Base-by-base conservation (phyloP, 2,329 filamentous ascomycete genomes). In the Sphaerulina musiva region DNA sequence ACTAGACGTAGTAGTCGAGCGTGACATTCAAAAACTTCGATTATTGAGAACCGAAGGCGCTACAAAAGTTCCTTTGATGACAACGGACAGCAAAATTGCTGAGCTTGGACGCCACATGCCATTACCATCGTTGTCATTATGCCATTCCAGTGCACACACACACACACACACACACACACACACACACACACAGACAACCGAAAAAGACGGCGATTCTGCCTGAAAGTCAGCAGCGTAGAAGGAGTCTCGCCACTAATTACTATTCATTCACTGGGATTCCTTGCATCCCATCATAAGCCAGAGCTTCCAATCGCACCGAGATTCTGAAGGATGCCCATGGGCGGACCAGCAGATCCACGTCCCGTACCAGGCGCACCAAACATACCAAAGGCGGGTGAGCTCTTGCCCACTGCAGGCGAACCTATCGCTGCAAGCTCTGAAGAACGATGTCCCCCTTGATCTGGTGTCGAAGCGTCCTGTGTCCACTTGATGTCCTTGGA, bases 391-490 rank as follows among this genome's bases (percentile, higher is more conserved):
- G 64, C 67, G 26, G 73, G 69, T 5, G 73, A 65, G 38, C 71
- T 73, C 61, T 74, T 73, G 20, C 66, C 64, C 1, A 74, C 73
- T 45, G 76, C 62, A 9, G 75, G 75, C 57, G 73, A 76, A 31
- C 75, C 75, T 62, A 77, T 77, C 66, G 76, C 74, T 42, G 75
- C 75, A 31, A 76, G 59, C 4, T 69, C 65, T 6, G 44, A 51
- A 39, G 52, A 51, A 10, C 58, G 57, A 38, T 62, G 60, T 29
- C 26, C 26, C 40, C 58, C 61, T 31, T 64, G 59, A 36, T 66
- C 66, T 2, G 67, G 66, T n/a, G 66, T 66, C 31, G 60, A 54
- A 8, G 56, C 58, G 41, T 56, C 53, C 10, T 59, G 59, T 47
- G 73, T 71, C 60, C 73, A 76, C 59, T 72, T 76, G 60, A 78